Evolutionary conservation across 139 green algal species (phyloP).

Genomic region (Chlorella vulgaris): DNA sequence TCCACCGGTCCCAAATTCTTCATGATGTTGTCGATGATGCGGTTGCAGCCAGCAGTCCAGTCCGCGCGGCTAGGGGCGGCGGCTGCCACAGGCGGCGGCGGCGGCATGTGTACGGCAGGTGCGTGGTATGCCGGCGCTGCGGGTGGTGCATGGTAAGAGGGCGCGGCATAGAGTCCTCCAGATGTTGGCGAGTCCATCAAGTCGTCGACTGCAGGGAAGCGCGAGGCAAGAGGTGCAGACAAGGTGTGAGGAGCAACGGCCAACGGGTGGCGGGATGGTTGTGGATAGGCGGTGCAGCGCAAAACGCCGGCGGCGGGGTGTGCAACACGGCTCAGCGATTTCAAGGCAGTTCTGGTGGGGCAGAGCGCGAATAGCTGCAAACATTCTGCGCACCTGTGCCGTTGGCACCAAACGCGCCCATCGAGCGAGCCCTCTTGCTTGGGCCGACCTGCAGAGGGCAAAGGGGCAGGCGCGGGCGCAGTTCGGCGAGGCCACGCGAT

Average conservation of each 20-base stretch:
- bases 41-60: slow-evolving; percentile 16
- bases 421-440: slow-evolving; percentile 17
- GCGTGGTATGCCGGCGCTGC: neutral
- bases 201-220: slow-evolving; percentile 3
- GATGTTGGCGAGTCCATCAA: slow-evolving; percentile 24
- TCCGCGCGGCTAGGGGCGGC: neutral
- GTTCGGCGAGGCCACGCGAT: neutral
- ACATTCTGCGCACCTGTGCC: slow-evolving; percentile 12
- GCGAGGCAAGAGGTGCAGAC: neutral
- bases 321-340: too few relatives aligned
- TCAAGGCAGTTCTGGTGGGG: too few relatives aligned
- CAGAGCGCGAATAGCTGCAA: too few relatives aligned
- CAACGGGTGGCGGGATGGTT: neutral
- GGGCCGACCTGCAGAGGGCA: slow-evolving; percentile 12
- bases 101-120: neutral
- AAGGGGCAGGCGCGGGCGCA: too few relatives aligned
- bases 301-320: too few relatives aligned
- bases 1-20: slow-evolving; percentile 18
- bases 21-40: slow-evolving; percentile 31
- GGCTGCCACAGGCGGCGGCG: neutral
- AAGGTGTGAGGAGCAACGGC: neutral
- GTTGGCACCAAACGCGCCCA: slow-evolving; percentile 21
- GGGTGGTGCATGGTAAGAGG: neutral
- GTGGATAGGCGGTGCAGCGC: too few relatives aligned
- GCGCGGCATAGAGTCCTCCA: neutral